Conservation (phyloP, 2,329 filamentous ascomycete species). For the Xylaria multiplex region DNA sequence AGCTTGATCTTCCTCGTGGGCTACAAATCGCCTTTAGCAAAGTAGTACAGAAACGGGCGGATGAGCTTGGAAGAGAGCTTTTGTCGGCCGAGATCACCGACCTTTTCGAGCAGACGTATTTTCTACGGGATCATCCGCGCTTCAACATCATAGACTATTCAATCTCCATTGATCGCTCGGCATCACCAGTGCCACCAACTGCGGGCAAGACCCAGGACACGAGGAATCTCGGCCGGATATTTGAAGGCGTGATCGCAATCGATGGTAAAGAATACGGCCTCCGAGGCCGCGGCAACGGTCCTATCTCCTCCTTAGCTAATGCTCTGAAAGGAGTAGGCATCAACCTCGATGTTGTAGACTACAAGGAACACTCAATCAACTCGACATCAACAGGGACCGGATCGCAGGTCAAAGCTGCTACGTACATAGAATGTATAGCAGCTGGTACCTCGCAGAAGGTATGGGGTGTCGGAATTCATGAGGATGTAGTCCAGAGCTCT, state of each 20-base stretch:
- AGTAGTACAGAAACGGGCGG: constrained; percentile 84
- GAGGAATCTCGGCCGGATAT: constrained; percentile 80
- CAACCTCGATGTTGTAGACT: constrained; percentile 89
- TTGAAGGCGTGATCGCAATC: constrained; percentile 84
- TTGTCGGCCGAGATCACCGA: constrained; percentile 83
- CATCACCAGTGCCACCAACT: constrained; percentile 70
- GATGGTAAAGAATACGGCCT: constrained; percentile 83
- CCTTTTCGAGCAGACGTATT: constrained; percentile 91
- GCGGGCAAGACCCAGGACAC: constrained; percentile 79
- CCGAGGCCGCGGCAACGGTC: constrained; percentile 84
- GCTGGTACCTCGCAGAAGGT: constrained; percentile 74
- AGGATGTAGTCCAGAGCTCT: constrained; percentile 90
- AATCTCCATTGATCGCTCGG: constrained; percentile 84
- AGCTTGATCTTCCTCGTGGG: constrained; percentile 91
- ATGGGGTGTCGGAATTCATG: constrained; percentile 92
- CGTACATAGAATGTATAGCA: constrained; percentile 89
- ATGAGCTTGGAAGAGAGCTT: constrained; percentile 84
- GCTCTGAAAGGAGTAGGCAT: constrained; percentile 82
- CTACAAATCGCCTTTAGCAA: constrained; percentile 91
- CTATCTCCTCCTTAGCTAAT: constrained; percentile 87
- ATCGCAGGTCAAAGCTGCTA: constrained; percentile 88
- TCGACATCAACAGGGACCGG: constrained; percentile 64
- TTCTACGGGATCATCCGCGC: constrained; percentile 81
- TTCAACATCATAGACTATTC: constrained; percentile 92
- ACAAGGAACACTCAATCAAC: constrained; percentile 91